These are phyloP conservation scores for Lepidium sativum DNA, from an alignment of 345 rosid genomes.

Conservation along the genomic window DNA sequence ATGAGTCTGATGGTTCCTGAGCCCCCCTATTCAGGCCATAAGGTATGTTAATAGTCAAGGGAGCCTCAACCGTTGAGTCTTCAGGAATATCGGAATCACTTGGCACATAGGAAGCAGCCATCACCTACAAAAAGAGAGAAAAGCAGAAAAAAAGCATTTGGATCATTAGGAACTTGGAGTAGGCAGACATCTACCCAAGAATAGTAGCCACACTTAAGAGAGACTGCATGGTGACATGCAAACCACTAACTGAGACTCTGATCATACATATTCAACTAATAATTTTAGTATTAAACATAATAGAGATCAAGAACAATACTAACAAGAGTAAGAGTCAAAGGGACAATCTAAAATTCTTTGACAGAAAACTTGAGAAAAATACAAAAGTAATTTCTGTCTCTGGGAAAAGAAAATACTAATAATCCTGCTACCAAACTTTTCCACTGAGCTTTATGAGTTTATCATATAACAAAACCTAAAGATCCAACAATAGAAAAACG, in stretches of 20 bases:
- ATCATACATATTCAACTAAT: not conserved
- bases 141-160: not conserved
- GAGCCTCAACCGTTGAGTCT: conserved; percentile 62
- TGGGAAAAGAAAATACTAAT: not conserved
- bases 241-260: not conserved
- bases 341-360: not conserved
- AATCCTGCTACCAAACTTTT: not conserved
- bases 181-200: not conserved
- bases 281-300: not conserved
- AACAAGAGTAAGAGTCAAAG: not conserved
- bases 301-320: not conserved
- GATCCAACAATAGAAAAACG: not conserved
- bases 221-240: not conserved
- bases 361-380: not conserved
- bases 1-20: conserved; percentile 42
- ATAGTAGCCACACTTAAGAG: not conserved
- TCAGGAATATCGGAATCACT: conserved; percentile 48
- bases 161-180: not conserved
- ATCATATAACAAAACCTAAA: not conserved
- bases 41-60: conserved; percentile 82
- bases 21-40: conserved; percentile 35
- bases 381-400: not conserved
- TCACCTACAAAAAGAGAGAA: conserved; percentile 42
- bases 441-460: not conserved
- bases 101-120: conserved; percentile 70